A percentile compares a stretch with the other conserved stretches of the same genome.
Conservation (phyloP, 2,329 filamentous ascomycete species). For the Thielaviopsis musarum region DNA sequence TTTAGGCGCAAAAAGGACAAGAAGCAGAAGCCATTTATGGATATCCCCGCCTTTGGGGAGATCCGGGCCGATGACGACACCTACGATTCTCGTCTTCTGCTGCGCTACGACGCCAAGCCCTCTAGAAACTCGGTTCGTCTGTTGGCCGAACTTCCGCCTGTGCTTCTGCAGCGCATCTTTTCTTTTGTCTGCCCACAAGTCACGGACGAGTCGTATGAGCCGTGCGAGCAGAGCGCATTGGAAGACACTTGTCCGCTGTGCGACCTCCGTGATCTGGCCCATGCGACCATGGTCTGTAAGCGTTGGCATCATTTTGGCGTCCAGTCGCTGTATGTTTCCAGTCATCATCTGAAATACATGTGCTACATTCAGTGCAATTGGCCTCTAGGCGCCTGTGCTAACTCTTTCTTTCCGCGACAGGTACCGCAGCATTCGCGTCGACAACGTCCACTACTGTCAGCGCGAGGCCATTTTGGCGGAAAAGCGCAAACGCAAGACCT, state of each 20-base stretch:
- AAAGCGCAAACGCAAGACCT: constrained; percentile 55
- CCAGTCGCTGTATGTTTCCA: constrained; percentile 44
- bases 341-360: constrained; percentile 39
- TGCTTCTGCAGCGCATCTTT: constrained; percentile 65
- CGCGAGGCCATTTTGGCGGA: constrained; percentile 69
- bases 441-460: constrained; percentile 86
- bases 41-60: constrained; percentile 15
- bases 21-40: constrained; percentile 19
- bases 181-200: constrained; percentile 69
- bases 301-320: constrained; percentile 45
- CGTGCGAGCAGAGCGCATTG: constrained; percentile 63
- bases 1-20: constrained; percentile 21
- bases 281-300: constrained; percentile 58
- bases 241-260: constrained; percentile 84
- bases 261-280: constrained; percentile 73
- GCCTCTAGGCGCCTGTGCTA: not conserved
- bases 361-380: not conserved
- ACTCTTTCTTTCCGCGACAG: constrained; percentile 26
- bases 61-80: constrained; percentile 9
- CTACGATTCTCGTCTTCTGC: constrained; percentile 5
- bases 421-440: constrained; percentile 80
- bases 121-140: constrained; percentile 25
- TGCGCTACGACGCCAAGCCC: constrained; percentile 19
- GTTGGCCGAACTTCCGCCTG: constrained; percentile 41
- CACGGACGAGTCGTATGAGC: constrained; percentile 59